Conservation (phyloP, 2,329 filamentous ascomycete species). For the Conoideocrella luteorostrata region DNA sequence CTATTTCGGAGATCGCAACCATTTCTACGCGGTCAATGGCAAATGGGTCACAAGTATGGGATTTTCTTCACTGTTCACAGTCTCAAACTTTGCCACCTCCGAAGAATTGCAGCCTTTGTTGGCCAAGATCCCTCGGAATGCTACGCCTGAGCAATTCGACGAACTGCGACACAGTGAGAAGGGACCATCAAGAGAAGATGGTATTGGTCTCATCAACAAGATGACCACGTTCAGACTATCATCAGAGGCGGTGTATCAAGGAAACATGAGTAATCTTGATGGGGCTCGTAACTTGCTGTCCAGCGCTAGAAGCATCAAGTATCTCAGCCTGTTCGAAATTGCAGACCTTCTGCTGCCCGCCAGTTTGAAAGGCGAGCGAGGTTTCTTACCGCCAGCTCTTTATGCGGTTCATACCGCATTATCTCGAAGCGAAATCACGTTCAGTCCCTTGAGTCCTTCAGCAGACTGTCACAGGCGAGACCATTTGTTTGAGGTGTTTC, state of each 20-base stretch:
- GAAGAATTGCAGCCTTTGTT: slow-evolving; percentile 35
- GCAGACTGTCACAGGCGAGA: slow-evolving; percentile 41
- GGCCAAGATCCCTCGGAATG: slow-evolving; percentile 21
- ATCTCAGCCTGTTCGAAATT: slow-evolving; percentile 46
- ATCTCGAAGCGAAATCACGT: slow-evolving; percentile 51
- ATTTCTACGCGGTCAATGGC: slow-evolving; percentile 49
- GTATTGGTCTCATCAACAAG: slow-evolving; percentile 36
- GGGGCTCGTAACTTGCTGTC: slow-evolving; percentile 36
- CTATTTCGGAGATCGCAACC: slow-evolving; percentile 41
- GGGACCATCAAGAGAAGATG: slow-evolving; percentile 39
- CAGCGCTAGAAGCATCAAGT: slow-evolving; percentile 28
- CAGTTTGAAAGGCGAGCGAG: slow-evolving; percentile 26
- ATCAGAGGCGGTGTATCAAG: slow-evolving; percentile 40
- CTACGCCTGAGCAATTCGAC: slow-evolving; percentile 23
- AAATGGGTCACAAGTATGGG: slow-evolving; percentile 39
- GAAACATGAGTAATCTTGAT: slow-evolving; percentile 41
- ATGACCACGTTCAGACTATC: slow-evolving; percentile 40
- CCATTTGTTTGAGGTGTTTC: slow-evolving; percentile 53
- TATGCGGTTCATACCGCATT: slow-evolving; percentile 67
- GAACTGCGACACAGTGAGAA: slow-evolving; percentile 25
- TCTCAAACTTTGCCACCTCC: slow-evolving; percentile 37
- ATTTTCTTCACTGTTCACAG: slow-evolving; percentile 41
- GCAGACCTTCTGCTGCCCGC: slow-evolving; percentile 36
- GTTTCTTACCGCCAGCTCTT: slow-evolving; percentile 42
- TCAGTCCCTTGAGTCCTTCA: slow-evolving; percentile 46